Percentiles rank a stretch among this genome's conserved stretches.
Conservation (phyloP, 108 stramenopile species). For the Cyclotella kingstonii region DNA sequence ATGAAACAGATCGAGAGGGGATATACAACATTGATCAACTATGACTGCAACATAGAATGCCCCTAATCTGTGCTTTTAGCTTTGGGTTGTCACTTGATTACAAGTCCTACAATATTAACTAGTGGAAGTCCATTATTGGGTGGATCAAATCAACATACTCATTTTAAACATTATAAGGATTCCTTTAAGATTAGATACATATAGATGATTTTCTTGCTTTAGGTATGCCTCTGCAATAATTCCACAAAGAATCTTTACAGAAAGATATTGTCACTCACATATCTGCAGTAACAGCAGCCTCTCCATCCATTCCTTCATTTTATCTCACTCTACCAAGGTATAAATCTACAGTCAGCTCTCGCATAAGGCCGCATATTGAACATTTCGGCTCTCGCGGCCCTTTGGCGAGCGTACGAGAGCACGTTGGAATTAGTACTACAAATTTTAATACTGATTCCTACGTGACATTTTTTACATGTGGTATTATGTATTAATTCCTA, state of each 20-base stretch:
- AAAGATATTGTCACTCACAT: slow-evolving; percentile 26
- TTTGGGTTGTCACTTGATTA: not conserved
- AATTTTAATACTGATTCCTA: no score
- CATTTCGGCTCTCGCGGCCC: no score
- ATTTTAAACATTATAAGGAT: slow-evolving; percentile 1
- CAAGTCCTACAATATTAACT: not conserved
- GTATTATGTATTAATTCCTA: no score
- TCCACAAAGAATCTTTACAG: slow-evolving; percentile 19
- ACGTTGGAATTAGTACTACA: no score
- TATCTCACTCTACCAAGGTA: no score
- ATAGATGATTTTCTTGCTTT: slow-evolving; percentile 3
- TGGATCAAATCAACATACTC: slow-evolving; percentile 5
- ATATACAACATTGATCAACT: not conserved
- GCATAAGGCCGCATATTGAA: no score
- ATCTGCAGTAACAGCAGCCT: slow-evolving; percentile 6
- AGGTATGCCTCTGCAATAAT: slow-evolving; percentile 7
- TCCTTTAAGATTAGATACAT: not conserved
- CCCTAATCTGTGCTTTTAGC: not conserved
- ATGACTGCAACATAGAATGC: not conserved
- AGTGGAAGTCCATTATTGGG: not conserved
- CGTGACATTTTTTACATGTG: no score
- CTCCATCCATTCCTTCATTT: slow-evolving; percentile 24
- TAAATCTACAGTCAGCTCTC: no score
- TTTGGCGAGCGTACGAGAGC: no score
- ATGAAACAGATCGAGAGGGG: no score